A percentile compares a stretch with the other conserved stretches of the same genome.
These are phyloP conservation scores for Sugiyamaella americana DNA, from an alignment of 805 yeast genomes.

Conservation along the genomic window DNA sequence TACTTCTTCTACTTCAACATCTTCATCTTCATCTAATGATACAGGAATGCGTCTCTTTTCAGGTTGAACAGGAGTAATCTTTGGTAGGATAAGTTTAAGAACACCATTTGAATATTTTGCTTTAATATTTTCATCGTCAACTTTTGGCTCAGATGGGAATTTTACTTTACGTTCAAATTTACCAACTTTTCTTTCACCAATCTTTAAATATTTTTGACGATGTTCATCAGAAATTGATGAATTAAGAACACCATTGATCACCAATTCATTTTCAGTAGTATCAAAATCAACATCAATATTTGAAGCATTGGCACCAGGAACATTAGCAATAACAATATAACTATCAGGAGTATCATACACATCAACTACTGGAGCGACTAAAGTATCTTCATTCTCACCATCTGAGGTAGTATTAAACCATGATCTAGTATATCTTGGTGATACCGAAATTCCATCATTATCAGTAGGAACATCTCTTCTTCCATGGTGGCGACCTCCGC, in stretches of 20 bases:
- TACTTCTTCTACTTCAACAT: conserved; percentile 5
- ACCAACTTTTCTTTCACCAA: conserved; percentile 52
- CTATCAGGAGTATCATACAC: conserved; percentile 46
- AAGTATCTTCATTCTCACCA: neutral
- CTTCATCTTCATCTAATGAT: conserved; percentile 20
- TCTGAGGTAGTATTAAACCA: too few species aligned
- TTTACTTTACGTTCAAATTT: conserved; percentile 51
- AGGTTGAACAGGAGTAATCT: conserved; percentile 31
- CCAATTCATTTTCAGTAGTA: conserved; percentile 49
- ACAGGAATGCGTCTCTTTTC: conserved; percentile 27
- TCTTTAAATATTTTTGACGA: conserved; percentile 37
- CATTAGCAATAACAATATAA: conserved; percentile 45
- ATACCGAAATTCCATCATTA: neutral
- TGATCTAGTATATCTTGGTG: neutral
- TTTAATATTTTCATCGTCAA: conserved; percentile 47
- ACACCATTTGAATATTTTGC: conserved; percentile 52
- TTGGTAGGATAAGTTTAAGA: conserved; percentile 48
- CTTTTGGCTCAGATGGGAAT: conserved; percentile 48
- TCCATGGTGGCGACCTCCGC: neutral
- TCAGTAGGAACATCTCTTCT: neutral
- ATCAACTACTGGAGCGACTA: conserved; percentile 51
- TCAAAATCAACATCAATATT: conserved; percentile 53
- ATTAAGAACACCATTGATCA: conserved; percentile 39
- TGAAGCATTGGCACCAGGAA: conserved; percentile 54
- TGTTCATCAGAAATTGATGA: conserved; percentile 31